These are phyloP conservation scores for Aspergillus sp. DNA, from an alignment of 2,329 filamentous ascomycete genomes.

Conservation along the genomic window DNA sequence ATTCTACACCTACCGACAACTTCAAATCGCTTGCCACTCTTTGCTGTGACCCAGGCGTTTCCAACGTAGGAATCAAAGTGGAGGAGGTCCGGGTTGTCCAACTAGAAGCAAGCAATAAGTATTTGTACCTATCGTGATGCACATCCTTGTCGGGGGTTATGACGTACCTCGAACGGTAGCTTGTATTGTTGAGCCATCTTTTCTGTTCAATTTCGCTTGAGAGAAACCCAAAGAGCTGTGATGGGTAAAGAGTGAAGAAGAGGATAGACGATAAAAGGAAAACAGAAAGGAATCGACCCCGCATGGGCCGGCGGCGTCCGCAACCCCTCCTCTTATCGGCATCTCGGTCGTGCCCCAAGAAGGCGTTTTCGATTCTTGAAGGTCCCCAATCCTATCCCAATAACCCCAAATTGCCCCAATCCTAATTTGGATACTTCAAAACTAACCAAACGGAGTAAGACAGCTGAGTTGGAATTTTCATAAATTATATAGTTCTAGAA, in stretches of 20 bases:
- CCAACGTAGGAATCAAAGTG: slow-evolving; percentile 53
- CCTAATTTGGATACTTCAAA: not conserved
- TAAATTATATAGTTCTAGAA: slow-evolving; percentile 2
- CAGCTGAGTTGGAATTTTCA: not conserved
- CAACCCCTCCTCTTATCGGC: slow-evolving; percentile 17
- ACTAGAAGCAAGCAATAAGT: slow-evolving; percentile 29
- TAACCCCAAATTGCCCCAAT: not conserved
- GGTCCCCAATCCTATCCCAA: not conserved
- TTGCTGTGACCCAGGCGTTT: slow-evolving; percentile 48
- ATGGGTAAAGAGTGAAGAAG: not conserved
- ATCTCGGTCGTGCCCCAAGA: slow-evolving; percentile 13
- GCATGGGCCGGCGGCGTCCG: slow-evolving; percentile 1
- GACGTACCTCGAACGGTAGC: slow-evolving; percentile 39
- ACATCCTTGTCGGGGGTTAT: not conserved
- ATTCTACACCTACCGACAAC: slow-evolving; percentile 42
- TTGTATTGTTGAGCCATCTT: slow-evolving; percentile 36
- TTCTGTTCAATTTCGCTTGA: not conserved
- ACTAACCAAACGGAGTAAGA: not conserved
- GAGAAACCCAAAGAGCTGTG: not conserved
- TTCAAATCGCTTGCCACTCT: slow-evolving; percentile 51
- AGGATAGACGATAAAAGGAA: slow-evolving; percentile 4
- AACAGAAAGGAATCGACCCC: not conserved
- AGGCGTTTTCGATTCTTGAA: not conserved
- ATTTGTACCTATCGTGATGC: not conserved
- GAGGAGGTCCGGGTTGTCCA: slow-evolving; percentile 51